Percentiles rank a stretch among this genome's conserved stretches.
These are phyloP conservation scores for Yamadazyma oceani DNA, from an alignment of 1,139 yeast genomes.

Conservation along the genomic window DNA sequence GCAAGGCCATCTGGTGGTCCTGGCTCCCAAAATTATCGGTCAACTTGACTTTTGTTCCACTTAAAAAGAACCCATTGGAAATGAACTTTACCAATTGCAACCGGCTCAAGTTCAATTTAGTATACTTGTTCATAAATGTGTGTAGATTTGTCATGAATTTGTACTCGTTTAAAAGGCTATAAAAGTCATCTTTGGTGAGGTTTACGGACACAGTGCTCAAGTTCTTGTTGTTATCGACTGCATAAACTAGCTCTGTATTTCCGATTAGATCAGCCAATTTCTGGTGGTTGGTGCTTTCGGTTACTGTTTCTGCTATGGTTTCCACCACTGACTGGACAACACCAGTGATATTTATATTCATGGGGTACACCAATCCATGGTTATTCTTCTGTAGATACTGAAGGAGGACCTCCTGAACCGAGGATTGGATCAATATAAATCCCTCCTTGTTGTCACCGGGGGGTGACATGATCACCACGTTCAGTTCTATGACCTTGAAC, in stretches of 20 bases:
- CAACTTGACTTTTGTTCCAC: background rate
- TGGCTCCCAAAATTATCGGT: slow-evolving; percentile 1
- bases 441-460: background rate
- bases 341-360: background rate
- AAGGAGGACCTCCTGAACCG: background rate
- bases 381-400: background rate
- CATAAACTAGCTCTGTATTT: slow-evolving; percentile 19
- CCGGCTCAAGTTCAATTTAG: slow-evolving; percentile 22
- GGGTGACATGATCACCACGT: background rate
- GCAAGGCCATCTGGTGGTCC: slow-evolving; percentile 11
- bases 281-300: background rate
- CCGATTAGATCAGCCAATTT: slow-evolving; percentile 10
- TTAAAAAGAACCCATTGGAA: slow-evolving; percentile 7
- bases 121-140: slow-evolving; percentile 19
- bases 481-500: background rate
- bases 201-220: slow-evolving; percentile 24
- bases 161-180: slow-evolving; percentile 10
- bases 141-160: slow-evolving; percentile 12
- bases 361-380: background rate
- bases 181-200: slow-evolving; percentile 24
- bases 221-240: slow-evolving; percentile 11
- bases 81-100: slow-evolving; percentile 22
- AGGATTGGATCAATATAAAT: background rate
- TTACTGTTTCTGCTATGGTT: too few relatives aligned
- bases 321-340: background rate